Evolutionary conservation across 2,329 filamentous ascomycete genomes (phyloP), one percentile per base, ranked within the genome.

Genomic region (Monosporascus sp.): DNA sequence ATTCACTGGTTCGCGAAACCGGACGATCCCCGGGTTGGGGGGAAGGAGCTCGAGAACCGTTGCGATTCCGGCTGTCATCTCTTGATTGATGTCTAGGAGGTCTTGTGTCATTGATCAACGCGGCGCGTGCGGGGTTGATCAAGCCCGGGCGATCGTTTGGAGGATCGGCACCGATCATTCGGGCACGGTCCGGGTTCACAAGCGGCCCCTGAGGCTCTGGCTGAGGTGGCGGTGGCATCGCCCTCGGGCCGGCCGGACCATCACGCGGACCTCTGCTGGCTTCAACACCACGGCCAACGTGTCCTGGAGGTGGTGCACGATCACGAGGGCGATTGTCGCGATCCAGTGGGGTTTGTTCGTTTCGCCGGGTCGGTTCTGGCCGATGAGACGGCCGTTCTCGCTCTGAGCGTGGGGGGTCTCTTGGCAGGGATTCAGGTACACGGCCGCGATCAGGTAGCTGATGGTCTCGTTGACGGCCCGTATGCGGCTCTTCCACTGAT

Each of bases 121-220:
- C 74, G 5, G 74, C 76, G 35, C 79, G 70, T 22, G 76, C 77
- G 2, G 78, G 75, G 38, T 81, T 80, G 51, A 80, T 66, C 11
- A 72, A 63, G 3, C 75, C 72, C 3, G 70, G 55, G 19, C 68
- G 65, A 35, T 74, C 71, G 40, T 64, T 66, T 19, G 70, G 61
- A 1, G 71, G 71, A 50, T 66, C 65, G 7, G 60, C 59, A 50
- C 61, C 60, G 16, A 81, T 74, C 5, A 80, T 67, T 8, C 78
- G 74, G 31, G 79, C 78, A 53, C 81, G 74, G 50, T 81, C 78
- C 1, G 81, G 79, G 55, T 83, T 82, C 60, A 83, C 78, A 8
- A 71, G 69, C 7, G 78, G 78, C 11, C 79, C 80, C 19, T 69
- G 65, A 2, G 60, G 16, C 9, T 68, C 65, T 4, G 58, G 53